A percentile compares a stretch with the other conserved stretches of the same genome.
Evolutionary conservation across 2,329 filamentous ascomycete genomes (phyloP).

Genomic region (Cryphonectria radicalis): DNA sequence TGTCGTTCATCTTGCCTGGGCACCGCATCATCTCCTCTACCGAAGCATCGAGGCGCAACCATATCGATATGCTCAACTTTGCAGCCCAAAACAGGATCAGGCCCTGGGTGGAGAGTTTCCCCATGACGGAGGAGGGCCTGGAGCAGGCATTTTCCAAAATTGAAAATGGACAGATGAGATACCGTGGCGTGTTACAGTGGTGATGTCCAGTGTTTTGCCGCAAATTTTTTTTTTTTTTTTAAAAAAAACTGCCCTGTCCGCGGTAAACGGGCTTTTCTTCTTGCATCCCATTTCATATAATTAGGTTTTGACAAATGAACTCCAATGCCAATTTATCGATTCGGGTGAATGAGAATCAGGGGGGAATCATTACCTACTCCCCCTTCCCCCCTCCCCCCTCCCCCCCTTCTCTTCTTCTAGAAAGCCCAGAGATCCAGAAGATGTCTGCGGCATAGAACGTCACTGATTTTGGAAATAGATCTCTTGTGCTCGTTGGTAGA

Average conservation of each 20-base stretch:
- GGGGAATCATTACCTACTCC: no score
- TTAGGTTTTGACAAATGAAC: no score
- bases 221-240: no score
- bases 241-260: neutral
- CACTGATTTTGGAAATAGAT: neutral
- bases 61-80: constrained; percentile 28
- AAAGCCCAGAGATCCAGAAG: neutral
- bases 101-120: constrained; percentile 30
- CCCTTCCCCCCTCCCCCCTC: no score
- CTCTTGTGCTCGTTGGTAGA: neutral
- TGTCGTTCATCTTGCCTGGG: constrained; percentile 28
- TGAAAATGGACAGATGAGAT: constrained; percentile 30
- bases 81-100: constrained; percentile 28
- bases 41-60: constrained; percentile 30
- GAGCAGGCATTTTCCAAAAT: constrained; percentile 27
- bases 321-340: no score
- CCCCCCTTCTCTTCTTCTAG: no score
- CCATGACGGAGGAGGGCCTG: constrained; percentile 29
- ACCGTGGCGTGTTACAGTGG: constrained; percentile 29
- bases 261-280: no score
- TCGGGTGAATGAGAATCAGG: no score
- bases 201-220: neutral
- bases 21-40: constrained; percentile 28
- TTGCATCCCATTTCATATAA: no score
- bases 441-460: neutral